Conservation (phyloP, 2,329 filamentous ascomycete genomes). For the Zopfia rhizophila region DNA sequence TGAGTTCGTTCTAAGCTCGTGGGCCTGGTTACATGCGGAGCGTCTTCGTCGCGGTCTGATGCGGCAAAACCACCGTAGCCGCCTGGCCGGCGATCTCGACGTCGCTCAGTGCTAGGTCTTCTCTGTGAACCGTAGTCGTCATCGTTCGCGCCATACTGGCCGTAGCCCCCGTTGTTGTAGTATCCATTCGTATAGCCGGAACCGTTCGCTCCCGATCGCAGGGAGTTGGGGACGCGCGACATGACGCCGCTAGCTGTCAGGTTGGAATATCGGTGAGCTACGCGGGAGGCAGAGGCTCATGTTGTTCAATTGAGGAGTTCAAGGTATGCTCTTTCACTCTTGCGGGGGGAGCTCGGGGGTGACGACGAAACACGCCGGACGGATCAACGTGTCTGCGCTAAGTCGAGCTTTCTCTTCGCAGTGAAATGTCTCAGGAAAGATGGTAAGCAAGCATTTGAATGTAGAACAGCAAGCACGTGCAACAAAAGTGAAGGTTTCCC, state of each 20-base stretch:
- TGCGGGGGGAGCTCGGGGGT: constrained; percentile 45
- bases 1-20: constrained; percentile 56
- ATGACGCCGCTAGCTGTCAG: constrained; percentile 33
- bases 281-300: constrained; percentile 24
- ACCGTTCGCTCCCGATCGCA: constrained; percentile 45
- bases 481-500: no score
- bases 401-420: constrained; percentile 1
- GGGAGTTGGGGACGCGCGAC: constrained; percentile 48
- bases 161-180: constrained; percentile 40
- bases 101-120: constrained; percentile 37
- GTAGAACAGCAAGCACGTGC: no score
- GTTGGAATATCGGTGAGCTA: constrained; percentile 12
- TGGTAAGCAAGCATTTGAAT: no score
- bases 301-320: constrained; percentile 16
- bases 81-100: constrained; percentile 49
- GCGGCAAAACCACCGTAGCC: constrained; percentile 49
- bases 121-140: constrained; percentile 31
- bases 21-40: constrained; percentile 43
- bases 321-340: constrained; percentile 20
- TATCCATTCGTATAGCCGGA: constrained; percentile 52
- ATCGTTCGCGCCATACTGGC: constrained; percentile 44
- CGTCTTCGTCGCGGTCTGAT: constrained; percentile 32
- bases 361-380: constrained; percentile 28
- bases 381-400: constrained; percentile 16
- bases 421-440: not conserved